Base-by-base conservation (phyloP, 2,329 filamentous ascomycete genomes). In the Botrytis byssoidea region DNA sequence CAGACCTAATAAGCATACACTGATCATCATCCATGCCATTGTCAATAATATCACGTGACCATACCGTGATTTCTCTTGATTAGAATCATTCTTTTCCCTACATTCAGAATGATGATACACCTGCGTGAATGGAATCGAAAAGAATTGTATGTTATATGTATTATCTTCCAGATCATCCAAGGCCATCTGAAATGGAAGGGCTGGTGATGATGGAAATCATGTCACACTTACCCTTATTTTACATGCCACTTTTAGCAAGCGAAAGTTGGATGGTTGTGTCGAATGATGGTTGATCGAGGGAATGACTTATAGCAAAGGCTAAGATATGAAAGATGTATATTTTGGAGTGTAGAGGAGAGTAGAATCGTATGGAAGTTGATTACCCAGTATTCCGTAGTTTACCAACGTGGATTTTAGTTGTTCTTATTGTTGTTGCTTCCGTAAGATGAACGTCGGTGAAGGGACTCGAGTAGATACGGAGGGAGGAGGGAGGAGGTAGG, bases 121-220 rank as follows among this genome's bases (percentile, higher is more conserved):
- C 25, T 22, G 32, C 12, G 6, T 32, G 42, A 44, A 42, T 32
- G 1, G 16, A 8, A 44, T 32, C 3, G 40, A 22, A 32, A 16
- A 32, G 60, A 40, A 12, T 25, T 25, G n/a, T 3, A 42, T 20
- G 8, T 8, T 2, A 4, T n/a, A 48, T 35, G 46, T 22, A 66
- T 51, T 51, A n/a, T 51, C 18, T 10, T 51, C 5, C 12, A 35
- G 44, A 48, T 37, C 32, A 10, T 16, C 25, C 35, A n/a, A 48
- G 20, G 22, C 16, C 16, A 18, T 67, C 20, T 25, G 46, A 67
- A 67, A 55, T 37, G 46, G 29, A 67, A 67, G 46, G 65, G 65
- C 65, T 40, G 65, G 46, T 29, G 46, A 67, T 67, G 65, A 55
- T 67, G 35, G 63, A 55, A 55, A 55, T 67, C 46, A 55, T 55